Percentiles rank a stretch among this genome's conserved stretches.
These are phyloP conservation scores for Pestalotiopsis fici DNA, from an alignment of 2,329 filamentous ascomycete genomes.

Conservation along the genomic window DNA sequence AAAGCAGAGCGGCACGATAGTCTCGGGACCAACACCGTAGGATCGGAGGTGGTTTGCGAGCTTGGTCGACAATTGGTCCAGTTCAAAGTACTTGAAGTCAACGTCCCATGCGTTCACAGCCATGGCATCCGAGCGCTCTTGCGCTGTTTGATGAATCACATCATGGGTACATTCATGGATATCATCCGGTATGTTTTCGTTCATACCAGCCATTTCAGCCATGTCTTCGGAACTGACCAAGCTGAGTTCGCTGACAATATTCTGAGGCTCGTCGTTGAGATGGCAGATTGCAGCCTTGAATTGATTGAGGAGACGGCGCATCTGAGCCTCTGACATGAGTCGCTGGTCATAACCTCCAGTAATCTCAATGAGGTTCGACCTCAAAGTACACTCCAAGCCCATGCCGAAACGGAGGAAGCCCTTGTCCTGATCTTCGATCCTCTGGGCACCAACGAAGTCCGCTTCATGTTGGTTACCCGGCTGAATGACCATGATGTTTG, in stretches of 20 bases:
- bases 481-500: neutral
- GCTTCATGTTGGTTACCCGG: conserved; percentile 6
- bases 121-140: neutral
- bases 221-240: conserved; percentile 2
- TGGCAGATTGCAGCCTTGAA: neutral
- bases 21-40: conserved; percentile 5
- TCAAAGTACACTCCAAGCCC: neutral
- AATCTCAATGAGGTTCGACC: neutral
- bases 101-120: conserved; percentile 31
- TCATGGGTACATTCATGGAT: conserved; percentile 4
- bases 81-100: conserved; percentile 26
- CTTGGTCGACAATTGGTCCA: conserved; percentile 18
- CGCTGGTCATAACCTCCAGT: neutral
- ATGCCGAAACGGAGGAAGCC: neutral
- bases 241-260: neutral
- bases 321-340: neutral
- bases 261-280: neutral
- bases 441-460: conserved; percentile 7
- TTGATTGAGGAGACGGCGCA: conserved; percentile 3
- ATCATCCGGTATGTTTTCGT: neutral
- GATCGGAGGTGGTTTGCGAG: neutral
- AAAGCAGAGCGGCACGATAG: conserved; percentile 23
- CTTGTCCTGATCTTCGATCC: neutral
- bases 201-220: conserved; percentile 1
- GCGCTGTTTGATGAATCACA: neutral